Evolutionary conservation across 345 rosid species (phyloP), one percentile per base, ranked within the genome.

Genomic region (Gossypium stocksii): DNA sequence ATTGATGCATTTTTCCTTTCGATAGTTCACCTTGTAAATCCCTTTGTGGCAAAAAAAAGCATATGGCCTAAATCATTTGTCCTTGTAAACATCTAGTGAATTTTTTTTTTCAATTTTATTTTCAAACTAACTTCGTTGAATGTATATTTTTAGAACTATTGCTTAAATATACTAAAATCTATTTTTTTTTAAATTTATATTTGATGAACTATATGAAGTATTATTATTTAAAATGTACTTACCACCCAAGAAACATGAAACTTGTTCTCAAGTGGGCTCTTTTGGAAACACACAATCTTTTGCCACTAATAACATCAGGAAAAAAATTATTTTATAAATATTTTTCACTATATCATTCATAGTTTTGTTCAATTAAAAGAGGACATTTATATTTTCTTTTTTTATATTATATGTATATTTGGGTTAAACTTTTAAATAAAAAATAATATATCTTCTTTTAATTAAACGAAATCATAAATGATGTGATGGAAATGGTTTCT

Each of bases 401-500:
- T 27, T 27, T 0, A 29, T 29, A 29, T 29, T 29, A 29, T 29
- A 29, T 29, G 4, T 3, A 29, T 29, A 29, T 29, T 3, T 29
- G 34, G 3, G 1, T 1, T 4, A 29, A 29, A 29, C 1, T 29
- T 3, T 4, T 29, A 29, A 29, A 29, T 29, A 4, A 29, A 29
- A 29, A 0, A 29, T 29, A 29, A 29, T 29, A 0, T 29, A 29
- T 29, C 0, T 29, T 29, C 0, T 3, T 29, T 0, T 29, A 29
- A 29, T 29, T 29, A 29, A 4, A 29, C 6, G 5, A 0, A 1
- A 29, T 29, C 0, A 29, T 4, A 29, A 29, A 29, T 29, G 0
- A 29, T 29, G 1, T 29, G 1, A 29, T 29, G 3, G 4, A 29
- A 29, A 29, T 4, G 0, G 0, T 29, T 0, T 1, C 4, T 29